Evolutionary conservation across 2,329 filamentous ascomycete species (phyloP).

Genomic region (Lizonia empirigonia): DNA sequence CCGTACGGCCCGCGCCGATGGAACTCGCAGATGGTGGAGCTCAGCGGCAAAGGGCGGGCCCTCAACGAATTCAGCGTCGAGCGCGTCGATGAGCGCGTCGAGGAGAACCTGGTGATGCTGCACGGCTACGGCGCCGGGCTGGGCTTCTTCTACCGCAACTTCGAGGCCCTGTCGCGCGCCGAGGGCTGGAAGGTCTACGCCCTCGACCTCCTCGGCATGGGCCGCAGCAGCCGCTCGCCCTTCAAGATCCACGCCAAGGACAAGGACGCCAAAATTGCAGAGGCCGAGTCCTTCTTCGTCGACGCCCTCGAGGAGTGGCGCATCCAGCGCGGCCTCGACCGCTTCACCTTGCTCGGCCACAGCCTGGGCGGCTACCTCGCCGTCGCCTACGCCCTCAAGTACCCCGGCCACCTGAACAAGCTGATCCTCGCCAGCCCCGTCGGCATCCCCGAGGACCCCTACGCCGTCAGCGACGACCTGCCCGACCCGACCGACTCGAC

Average conservation of each 20-base stretch:
- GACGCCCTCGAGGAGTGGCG: slow-evolving; percentile 98
- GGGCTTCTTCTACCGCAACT: slow-evolving; percentile 98
- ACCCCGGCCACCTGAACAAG: slow-evolving; percentile 93
- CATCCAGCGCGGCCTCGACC: slow-evolving; percentile 82
- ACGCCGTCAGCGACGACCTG: slow-evolving; percentile 79
- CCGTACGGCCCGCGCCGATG: slow-evolving; percentile 85
- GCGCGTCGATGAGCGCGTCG: slow-evolving; percentile 74
- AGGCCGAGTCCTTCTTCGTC: slow-evolving; percentile 95
- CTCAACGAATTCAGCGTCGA: slow-evolving; percentile 94
- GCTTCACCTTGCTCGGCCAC: slow-evolving; percentile 91
- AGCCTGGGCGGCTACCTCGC: slow-evolving; percentile 94
- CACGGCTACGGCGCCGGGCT: slow-evolving; percentile 96
- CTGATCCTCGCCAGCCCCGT: slow-evolving; percentile 94
- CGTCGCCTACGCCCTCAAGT: slow-evolving; percentile 93
- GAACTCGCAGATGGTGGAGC: slow-evolving; percentile 80
- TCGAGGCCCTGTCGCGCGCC: slow-evolving; percentile 80
- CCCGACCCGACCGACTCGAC: slow-evolving; percentile 76
- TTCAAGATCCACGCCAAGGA: slow-evolving; percentile 88
- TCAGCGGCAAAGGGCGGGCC: slow-evolving; percentile 83
- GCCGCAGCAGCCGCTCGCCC: slow-evolving; percentile 78
- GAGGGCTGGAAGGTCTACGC: slow-evolving; percentile 89
- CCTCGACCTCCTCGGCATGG: slow-evolving; percentile 95
- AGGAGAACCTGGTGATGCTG: slow-evolving; percentile 91
- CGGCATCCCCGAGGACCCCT: slow-evolving; percentile 92
- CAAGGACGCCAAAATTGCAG: slow-evolving; percentile 76